These are phyloP conservation scores for Boletellus deceptivus DNA, from an alignment of 1,284 basidiomycete genomes.

Conservation along the genomic window DNA sequence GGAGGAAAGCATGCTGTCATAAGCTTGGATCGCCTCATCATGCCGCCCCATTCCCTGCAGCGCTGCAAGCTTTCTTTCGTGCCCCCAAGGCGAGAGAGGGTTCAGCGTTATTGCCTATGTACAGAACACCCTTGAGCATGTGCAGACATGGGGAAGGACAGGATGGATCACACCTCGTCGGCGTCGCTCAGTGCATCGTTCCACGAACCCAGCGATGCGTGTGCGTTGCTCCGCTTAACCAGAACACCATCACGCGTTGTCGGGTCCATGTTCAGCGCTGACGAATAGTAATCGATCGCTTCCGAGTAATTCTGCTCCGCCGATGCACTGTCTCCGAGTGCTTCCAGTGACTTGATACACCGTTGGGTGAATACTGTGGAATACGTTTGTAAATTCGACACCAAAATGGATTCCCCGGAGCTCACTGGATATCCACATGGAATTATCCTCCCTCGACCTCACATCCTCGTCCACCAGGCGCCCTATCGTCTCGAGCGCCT, in stretches of 20 bases:
- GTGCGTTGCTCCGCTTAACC: conserved; percentile 7
- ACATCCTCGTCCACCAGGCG: background rate
- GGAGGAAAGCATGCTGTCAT: background rate
- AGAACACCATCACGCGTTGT: background rate
- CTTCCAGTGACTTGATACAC: conserved; percentile 1
- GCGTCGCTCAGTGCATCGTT: conserved; percentile 4
- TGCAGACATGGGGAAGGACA: background rate
- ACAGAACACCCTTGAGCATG: background rate
- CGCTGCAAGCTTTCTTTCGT: background rate
- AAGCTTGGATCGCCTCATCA: background rate
- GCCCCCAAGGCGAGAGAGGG: background rate
- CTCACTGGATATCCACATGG: conserved; percentile 6
- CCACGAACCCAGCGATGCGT: background rate
- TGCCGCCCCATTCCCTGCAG: conserved; percentile 3
- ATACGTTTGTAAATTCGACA: background rate
- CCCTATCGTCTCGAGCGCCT: background rate
- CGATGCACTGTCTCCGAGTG: conserved; percentile 1
- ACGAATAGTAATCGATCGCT: conserved; percentile 3
- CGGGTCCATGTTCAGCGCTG: background rate
- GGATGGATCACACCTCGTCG: background rate
- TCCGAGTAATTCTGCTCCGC: conserved; percentile 1
- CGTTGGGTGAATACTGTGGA: conserved; percentile 1
- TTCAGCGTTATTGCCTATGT: conserved; percentile 3
- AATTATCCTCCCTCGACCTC: background rate
- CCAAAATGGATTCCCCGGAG: background rate